These are phyloP conservation scores for Cryptococcus maquisensis DNA, from an alignment of 1,284 basidiomycete genomes.

Conservation along the genomic window DNA sequence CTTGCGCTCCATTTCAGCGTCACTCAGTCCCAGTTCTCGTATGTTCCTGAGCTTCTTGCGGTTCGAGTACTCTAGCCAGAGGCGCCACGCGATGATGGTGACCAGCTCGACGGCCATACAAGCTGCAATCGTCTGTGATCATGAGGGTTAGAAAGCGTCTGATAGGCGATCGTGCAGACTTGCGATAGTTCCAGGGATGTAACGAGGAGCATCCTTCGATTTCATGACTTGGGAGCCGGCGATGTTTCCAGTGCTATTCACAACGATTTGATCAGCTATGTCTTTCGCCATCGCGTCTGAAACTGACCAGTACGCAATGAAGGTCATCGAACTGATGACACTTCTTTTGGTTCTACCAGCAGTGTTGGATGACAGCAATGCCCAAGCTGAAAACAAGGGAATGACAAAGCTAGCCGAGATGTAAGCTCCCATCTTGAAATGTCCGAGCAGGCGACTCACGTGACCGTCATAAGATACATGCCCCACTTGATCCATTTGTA, in stretches of 20 bases:
- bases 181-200: constrained; percentile 29
- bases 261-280: background rate
- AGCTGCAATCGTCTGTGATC: constrained; percentile 16
- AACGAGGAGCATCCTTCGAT: constrained; percentile 37
- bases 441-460: constrained; percentile 7
- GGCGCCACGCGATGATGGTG: constrained; percentile 20
- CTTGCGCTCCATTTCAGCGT: constrained; percentile 17
- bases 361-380: constrained; percentile 35
- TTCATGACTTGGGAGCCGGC: constrained; percentile 31
- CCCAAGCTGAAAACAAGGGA: constrained; percentile 31
- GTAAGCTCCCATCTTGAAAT: background rate
- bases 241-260: constrained; percentile 8
- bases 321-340: constrained; percentile 24
- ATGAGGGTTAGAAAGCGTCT: background rate
- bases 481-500: constrained; percentile 35
- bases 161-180: background rate
- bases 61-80: constrained; percentile 24
- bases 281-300: background rate
- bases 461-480: constrained; percentile 30
- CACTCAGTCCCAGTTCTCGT: background rate
- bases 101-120: constrained; percentile 20
- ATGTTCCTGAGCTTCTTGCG: background rate
- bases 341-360: constrained; percentile 41
- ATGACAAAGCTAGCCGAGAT: constrained; percentile 22
- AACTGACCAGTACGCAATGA: constrained; percentile 33